Conservation (phyloP, 148 eudicot genomes). For the Rhododendron griersonianum region DNA sequence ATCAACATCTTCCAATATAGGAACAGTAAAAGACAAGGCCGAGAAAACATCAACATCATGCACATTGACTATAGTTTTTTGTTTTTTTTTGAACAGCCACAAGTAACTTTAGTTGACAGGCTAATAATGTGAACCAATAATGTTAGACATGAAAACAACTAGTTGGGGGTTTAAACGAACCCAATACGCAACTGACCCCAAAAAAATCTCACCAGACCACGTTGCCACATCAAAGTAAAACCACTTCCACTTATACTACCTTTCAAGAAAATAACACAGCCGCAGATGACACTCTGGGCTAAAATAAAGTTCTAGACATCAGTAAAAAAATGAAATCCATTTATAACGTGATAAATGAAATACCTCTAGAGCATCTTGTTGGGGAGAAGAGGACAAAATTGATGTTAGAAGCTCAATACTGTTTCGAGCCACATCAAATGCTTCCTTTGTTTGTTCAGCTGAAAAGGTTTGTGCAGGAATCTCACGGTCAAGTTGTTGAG, state of each 20-base stretch:
- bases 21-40: neutral
- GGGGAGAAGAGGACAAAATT: too few species aligned
- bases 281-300: too few species aligned
- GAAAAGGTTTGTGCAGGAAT: conserved; percentile 59
- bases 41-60: neutral
- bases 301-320: too few species aligned
- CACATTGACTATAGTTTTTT: neutral
- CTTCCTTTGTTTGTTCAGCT: conserved; percentile 72
- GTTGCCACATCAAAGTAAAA: too few species aligned
- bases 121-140: neutral
- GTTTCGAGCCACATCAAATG: too few species aligned
- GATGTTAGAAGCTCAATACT: too few species aligned
- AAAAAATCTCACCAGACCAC: neutral
- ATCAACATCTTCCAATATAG: too few species aligned
- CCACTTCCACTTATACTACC: too few species aligned
- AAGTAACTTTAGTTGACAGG: neutral
- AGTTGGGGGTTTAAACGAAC: neutral
- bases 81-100: neutral
- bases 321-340: too few species aligned
- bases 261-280: too few species aligned
- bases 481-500: conserved; percentile 41
- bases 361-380: too few species aligned
- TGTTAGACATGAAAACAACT: neutral
- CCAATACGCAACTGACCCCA: neutral
- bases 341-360: too few species aligned